A percentile compares a stretch with the other conserved stretches of the same genome.
Conservation (phyloP, 1,284 basidiomycete species). For the Ustilago lituana region DNA sequence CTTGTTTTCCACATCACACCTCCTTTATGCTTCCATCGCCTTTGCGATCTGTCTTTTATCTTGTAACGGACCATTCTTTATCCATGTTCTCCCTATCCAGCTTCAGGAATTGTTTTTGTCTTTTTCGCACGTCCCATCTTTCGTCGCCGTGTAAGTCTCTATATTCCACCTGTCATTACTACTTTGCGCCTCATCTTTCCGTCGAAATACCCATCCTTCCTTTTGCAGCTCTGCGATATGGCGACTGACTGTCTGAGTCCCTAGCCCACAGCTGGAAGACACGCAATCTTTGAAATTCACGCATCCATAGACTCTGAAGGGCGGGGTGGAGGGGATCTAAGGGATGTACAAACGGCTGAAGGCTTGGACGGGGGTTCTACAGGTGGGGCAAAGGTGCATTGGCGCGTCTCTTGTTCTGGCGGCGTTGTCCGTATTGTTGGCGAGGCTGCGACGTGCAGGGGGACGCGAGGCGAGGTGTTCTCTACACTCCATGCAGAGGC, state of each 20-base stretch:
- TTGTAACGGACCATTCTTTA: constrained; percentile 12
- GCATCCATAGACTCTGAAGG: too few relatives aligned
- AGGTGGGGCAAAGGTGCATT: constrained; percentile 55
- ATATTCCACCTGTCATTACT: not conserved
- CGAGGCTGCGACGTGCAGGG: constrained; percentile 16
- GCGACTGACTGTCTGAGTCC: too few relatives aligned
- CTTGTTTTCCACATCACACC: not conserved
- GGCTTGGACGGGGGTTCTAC: constrained; percentile 55
- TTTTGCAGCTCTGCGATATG: too few relatives aligned
- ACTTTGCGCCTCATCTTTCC: not conserved
- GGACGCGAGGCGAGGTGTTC: constrained; percentile 56
- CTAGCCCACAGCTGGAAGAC: too few relatives aligned
- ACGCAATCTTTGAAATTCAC: not conserved
- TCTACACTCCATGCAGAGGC: constrained; percentile 62
- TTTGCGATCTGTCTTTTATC: not conserved
- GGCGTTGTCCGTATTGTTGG: not conserved
- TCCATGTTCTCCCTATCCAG: not conserved
- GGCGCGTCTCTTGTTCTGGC: constrained; percentile 6
- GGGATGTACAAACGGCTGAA: constrained; percentile 58
- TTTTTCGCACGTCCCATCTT: not conserved
- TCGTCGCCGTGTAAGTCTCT: not conserved
- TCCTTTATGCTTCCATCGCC: not conserved
- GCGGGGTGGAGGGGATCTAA: too few relatives aligned
- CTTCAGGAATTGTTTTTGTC: constrained; percentile 4
- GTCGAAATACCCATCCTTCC: not conserved